Conservation (phyloP, 257 asterid genomes). For the Ilex aquifolium region DNA sequence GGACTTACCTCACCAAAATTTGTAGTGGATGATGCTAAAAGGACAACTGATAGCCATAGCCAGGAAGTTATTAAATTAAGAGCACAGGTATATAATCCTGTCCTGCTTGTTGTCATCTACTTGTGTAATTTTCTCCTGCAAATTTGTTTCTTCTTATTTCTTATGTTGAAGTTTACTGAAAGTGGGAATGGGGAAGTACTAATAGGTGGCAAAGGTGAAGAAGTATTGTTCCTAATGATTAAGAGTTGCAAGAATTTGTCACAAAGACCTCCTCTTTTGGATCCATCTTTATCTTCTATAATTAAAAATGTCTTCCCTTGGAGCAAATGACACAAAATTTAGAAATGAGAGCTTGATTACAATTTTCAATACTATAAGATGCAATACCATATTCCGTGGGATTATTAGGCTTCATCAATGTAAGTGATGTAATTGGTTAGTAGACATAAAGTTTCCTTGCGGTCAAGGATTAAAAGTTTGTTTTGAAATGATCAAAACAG, state of each 20-base stretch:
- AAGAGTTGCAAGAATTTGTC: not conserved
- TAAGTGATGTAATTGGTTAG: too few species aligned
- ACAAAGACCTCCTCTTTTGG: not conserved
- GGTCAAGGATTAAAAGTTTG: too few species aligned
- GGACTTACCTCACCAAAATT: conserved; percentile 87
- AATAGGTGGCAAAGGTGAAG: not conserved
- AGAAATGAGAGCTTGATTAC: too few species aligned
- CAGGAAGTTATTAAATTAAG: conserved; percentile 79
- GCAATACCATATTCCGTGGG: too few species aligned
- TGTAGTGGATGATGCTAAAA: conserved; percentile 56
- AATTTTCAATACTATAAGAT: too few species aligned
- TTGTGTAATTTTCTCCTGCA: conserved; percentile 5
- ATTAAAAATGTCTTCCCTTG: too few species aligned
- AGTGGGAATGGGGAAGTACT: not conserved
- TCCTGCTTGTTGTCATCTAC: conserved; percentile 8
- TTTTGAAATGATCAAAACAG: too few species aligned
- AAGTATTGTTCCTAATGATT: not conserved
- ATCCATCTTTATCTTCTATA: too few species aligned
- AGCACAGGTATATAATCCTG: conserved; percentile 59
- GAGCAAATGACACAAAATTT: too few species aligned
- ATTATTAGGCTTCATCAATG: too few species aligned
- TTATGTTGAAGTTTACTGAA: not conserved
- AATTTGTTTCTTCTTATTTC: not conserved
- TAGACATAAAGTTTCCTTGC: too few species aligned
- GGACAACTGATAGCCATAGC: conserved; percentile 58